phyloP scores from a whole-genome alignment of 495 filamentous ascomycete species.

The Penicillium ochrochloron region DNA sequence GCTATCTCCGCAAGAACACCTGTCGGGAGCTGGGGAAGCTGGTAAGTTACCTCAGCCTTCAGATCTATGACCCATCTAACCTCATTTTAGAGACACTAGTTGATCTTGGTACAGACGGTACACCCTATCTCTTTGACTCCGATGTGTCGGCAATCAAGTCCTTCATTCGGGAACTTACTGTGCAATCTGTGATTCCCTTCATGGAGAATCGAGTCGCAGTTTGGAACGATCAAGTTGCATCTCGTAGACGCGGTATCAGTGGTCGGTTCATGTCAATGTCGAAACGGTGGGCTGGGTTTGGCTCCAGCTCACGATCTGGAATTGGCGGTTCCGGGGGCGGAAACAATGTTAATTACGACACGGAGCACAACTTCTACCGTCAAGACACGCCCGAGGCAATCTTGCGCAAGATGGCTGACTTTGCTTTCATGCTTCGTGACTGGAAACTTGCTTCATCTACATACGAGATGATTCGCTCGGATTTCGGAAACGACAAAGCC shows the following conservation, averaged over 20 bases:
- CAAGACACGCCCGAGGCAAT: slow-evolving; percentile 83
- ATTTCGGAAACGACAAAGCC: slow-evolving; percentile 93
- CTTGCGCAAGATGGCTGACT: slow-evolving; percentile 93
- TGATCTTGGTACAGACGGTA: slow-evolving; percentile 68
- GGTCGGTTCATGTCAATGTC: slow-evolving; percentile 92
- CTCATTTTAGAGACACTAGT: slow-evolving; percentile 43
- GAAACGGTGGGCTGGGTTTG: slow-evolving; percentile 82
- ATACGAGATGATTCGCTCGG: slow-evolving; percentile 84
- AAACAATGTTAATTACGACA: slow-evolving; percentile 74
- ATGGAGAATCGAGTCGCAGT: slow-evolving; percentile 90
- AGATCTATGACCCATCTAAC: slow-evolving; percentile 25
- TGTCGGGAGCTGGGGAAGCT: slow-evolving; percentile 68
- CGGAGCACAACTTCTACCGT: slow-evolving; percentile 75
- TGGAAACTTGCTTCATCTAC: slow-evolving; percentile 90
- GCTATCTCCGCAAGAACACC: slow-evolving; percentile 85
- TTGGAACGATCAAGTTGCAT: slow-evolving; percentile 99
- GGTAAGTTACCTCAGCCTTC: slow-evolving; percentile 42
- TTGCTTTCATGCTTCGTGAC: slow-evolving; percentile 93
- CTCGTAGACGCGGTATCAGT: slow-evolving; percentile 79
- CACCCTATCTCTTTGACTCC: slow-evolving; percentile 85
- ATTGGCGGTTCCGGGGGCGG: slow-evolving; percentile 46
- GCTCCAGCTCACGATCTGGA: slow-evolving; percentile 56
- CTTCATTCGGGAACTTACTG: slow-evolving; percentile 90
- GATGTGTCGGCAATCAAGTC: slow-evolving; percentile 84
- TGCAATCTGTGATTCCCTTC: slow-evolving; percentile 86